Percentiles rank a stretch among this genome's conserved stretches.
Evolutionary conservation across 148 eudicot species (phyloP).

Genomic region (Fagopyrum homotropicum): DNA sequence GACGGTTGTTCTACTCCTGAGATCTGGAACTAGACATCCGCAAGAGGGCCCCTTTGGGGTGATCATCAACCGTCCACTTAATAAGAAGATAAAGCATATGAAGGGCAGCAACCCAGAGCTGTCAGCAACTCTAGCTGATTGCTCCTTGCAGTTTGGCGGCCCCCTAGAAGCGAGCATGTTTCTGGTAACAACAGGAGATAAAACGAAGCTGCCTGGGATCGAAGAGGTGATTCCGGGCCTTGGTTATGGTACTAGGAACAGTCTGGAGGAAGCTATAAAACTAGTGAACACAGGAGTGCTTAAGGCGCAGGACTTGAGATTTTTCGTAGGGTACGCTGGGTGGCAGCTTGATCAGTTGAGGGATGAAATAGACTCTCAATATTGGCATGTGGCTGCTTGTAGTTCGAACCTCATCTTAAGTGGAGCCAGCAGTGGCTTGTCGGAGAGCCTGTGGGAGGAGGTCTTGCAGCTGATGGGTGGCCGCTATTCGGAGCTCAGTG

Average conservation of each 20-base stretch:
- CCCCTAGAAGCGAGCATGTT: constrained; percentile 89
- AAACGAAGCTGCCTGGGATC: constrained; percentile 39
- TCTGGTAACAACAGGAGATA: constrained; percentile 43
- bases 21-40: constrained; percentile 71
- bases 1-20: constrained; percentile 81
- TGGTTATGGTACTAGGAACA: constrained; percentile 70
- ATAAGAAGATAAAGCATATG: constrained; percentile 76
- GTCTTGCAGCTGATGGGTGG: constrained; percentile 94
- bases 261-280: constrained; percentile 70
- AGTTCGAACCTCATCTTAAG: constrained; percentile 56
- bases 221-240: constrained; percentile 82
- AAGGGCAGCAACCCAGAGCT: constrained; percentile 60
- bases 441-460: constrained; percentile 85
- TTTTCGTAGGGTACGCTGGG: constrained; percentile 93
- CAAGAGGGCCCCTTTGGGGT: constrained; percentile 92
- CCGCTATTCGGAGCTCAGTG: constrained; percentile 84
- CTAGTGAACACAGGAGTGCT: constrained; percentile 72
- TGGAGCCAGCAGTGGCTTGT: constrained; percentile 27
- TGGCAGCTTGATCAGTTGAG: constrained; percentile 86
- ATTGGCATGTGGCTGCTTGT: constrained; percentile 94
- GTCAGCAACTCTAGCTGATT: constrained; percentile 71
- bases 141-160: constrained; percentile 87
- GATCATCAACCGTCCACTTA: constrained; percentile 73
- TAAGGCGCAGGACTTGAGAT: constrained; percentile 76
- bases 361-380: constrained; percentile 68